A percentile compares a stretch with the other conserved stretches of the same genome.
Evolutionary conservation across 106 monocot species (phyloP).

Genomic region (Narthecium ossifragum): DNA sequence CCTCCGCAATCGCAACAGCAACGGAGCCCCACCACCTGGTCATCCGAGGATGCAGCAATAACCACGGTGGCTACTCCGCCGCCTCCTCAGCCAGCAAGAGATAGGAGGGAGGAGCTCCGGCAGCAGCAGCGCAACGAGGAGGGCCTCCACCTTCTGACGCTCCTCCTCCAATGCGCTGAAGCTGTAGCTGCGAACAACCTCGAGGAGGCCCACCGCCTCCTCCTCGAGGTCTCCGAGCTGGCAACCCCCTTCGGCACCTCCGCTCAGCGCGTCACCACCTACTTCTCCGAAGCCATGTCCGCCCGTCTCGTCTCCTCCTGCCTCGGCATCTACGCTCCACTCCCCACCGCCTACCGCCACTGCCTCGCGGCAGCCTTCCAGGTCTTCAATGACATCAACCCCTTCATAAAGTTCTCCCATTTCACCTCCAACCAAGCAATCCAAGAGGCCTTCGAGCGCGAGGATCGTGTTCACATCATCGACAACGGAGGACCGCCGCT

Average conservation of each 20-base stretch:
- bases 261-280: conserved; percentile 91
- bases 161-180: conserved; percentile 93
- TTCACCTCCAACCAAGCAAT: conserved; percentile 98
- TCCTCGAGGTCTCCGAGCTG: conserved; percentile 87
- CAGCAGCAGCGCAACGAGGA: conserved; percentile 79
- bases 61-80: conserved; percentile 1
- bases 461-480: conserved; percentile 85
- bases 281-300: conserved; percentile 99
- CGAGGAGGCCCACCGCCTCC: conserved; percentile 69
- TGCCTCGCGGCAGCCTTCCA: conserved; percentile 84
- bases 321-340: conserved; percentile 75
- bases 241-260: conserved; percentile 93
- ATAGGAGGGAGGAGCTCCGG: conserved; percentile 51
- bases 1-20: conserved; percentile 10
- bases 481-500: too few species aligned
- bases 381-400: conserved; percentile 88
- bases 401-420: conserved; percentile 94
- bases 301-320: conserved; percentile 82
- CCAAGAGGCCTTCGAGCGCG: conserved; percentile 87
- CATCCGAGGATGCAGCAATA: conserved; percentile 19
- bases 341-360: conserved; percentile 47
- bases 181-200: conserved; percentile 85
- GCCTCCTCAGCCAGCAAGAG: conserved; percentile 15
- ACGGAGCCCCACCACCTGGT: conserved; percentile 9
- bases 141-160: conserved; percentile 81